Evolutionary conservation across 1,284 basidiomycete genomes (phyloP).

Genomic region (Schizopora paradoxa): DNA sequence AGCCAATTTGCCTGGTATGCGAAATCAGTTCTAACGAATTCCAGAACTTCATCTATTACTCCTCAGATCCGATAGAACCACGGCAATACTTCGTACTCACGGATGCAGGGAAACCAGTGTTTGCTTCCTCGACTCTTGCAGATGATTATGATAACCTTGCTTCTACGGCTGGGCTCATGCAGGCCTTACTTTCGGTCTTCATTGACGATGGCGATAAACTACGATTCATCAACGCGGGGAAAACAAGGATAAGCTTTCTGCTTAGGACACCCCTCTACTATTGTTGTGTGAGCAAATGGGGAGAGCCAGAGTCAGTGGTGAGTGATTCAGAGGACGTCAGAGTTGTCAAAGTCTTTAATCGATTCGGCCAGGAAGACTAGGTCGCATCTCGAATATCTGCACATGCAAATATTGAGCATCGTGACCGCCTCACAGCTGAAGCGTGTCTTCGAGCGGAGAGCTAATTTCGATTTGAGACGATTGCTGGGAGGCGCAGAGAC

Average conservation of each 20-base stretch:
- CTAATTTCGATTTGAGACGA: conserved; percentile 87
- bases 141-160: conserved; percentile 51
- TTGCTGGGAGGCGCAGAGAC: conserved; percentile 82
- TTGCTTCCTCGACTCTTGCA: conserved; percentile 35
- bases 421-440: conserved; percentile 82
- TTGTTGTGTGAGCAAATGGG: conserved; percentile 85
- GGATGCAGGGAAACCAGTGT: conserved; percentile 92
- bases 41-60: conserved; percentile 22
- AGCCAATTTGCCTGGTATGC: no score
- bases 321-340: conserved; percentile 28
- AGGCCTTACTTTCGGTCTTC: conserved; percentile 91
- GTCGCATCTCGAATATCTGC: conserved; percentile 89
- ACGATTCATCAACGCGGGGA: conserved; percentile 72
- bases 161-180: conserved; percentile 87
- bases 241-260: conserved; percentile 78
- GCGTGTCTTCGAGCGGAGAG: conserved; percentile 80
- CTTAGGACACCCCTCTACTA: conserved; percentile 87
- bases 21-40: no score
- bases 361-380: conserved; percentile 63
- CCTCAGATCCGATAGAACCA: conserved; percentile 45
- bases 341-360: neutral
- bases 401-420: conserved; percentile 88
- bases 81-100: conserved; percentile 90
- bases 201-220: conserved; percentile 82
- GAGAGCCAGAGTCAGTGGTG: conserved; percentile 90